Percentiles rank a stretch among this genome's conserved stretches.
Conservation (phyloP, 345 rosid genomes). For the Aquilaria malaccensis region DNA sequence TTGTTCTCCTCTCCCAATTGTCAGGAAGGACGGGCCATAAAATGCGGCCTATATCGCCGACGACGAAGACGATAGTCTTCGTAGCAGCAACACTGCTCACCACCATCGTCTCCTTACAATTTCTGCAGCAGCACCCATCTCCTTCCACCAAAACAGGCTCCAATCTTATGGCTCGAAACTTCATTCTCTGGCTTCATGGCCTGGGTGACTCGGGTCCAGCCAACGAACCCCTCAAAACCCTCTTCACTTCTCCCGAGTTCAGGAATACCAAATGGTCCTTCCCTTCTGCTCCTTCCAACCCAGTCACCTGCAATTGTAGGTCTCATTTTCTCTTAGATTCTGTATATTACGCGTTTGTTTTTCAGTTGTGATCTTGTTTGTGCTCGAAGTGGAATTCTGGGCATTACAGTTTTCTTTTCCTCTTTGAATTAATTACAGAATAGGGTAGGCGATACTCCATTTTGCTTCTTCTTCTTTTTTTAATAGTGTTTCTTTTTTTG, state of each 20-base stretch:
- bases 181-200: slow-evolving; percentile 84
- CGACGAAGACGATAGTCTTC: slow-evolving; percentile 13
- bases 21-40: background rate
- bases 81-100: slow-evolving; percentile 15
- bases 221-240: slow-evolving; percentile 69
- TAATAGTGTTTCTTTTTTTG: background rate
- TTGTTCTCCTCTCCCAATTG: no score
- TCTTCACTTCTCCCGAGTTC: slow-evolving; percentile 58
- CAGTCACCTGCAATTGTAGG: slow-evolving; percentile 76
- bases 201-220: slow-evolving; percentile 88
- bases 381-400: background rate
- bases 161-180: slow-evolving; percentile 53
- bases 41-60: slow-evolving; percentile 5
- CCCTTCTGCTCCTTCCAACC: slow-evolving; percentile 69
- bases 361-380: background rate
- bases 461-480: background rate
- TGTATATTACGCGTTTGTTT: background rate
- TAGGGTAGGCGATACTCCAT: no score
- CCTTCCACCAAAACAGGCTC: slow-evolving; percentile 18
- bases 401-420: background rate
- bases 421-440: no score
- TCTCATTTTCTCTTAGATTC: background rate
- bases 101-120: slow-evolving; percentile 29
- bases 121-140: slow-evolving; percentile 17
- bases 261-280: slow-evolving; percentile 63